A percentile compares a stretch with the other conserved stretches of the same genome.
These are phyloP conservation scores for Trifolium subterraneum DNA, from an alignment of 306 rosid genomes.

Conservation along the genomic window DNA sequence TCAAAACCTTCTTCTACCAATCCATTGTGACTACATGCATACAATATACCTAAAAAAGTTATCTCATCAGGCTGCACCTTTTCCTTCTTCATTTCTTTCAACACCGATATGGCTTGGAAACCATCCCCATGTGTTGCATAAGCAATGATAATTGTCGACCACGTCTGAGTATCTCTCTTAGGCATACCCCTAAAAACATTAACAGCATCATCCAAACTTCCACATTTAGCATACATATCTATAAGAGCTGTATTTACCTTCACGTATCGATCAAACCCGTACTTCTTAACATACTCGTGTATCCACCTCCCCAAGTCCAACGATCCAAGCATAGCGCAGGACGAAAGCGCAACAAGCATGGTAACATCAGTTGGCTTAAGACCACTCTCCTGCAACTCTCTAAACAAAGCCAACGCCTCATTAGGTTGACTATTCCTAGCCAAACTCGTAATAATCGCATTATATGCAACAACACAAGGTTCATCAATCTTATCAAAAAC, in stretches of 20 bases:
- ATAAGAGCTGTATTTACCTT: conserved; percentile 86
- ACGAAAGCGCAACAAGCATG: conserved; percentile 72
- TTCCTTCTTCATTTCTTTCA: conserved; percentile 70
- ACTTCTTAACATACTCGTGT: conserved; percentile 81
- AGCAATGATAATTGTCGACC: conserved; percentile 82
- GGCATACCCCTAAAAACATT: conserved; percentile 65
- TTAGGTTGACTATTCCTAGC: conserved; percentile 69
- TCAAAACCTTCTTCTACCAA: conserved; percentile 67
- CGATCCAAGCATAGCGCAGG: conserved; percentile 75
- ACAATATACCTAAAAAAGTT: conserved; percentile 71
- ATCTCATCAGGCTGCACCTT: conserved; percentile 74
- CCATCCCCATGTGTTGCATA: conserved; percentile 83
- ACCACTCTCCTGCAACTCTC: conserved; percentile 68
- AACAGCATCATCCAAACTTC: conserved; percentile 72
- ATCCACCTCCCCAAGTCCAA: conserved; percentile 83
- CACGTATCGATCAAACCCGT: conserved; percentile 65
- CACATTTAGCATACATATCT: conserved; percentile 87
- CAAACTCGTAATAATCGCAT: conserved; percentile 70
- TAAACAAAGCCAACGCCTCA: conserved; percentile 80
- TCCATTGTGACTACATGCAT: conserved; percentile 87
- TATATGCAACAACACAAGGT: conserved; percentile 73
- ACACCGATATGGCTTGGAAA: conserved; percentile 56
- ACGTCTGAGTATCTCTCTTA: conserved; percentile 76
- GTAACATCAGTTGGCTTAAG: conserved; percentile 79
- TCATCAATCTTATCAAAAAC: conserved; percentile 68